Base-by-base conservation (phyloP, 2,329 filamentous ascomycete species). In the Cordyceps fumosorosea region DNA sequence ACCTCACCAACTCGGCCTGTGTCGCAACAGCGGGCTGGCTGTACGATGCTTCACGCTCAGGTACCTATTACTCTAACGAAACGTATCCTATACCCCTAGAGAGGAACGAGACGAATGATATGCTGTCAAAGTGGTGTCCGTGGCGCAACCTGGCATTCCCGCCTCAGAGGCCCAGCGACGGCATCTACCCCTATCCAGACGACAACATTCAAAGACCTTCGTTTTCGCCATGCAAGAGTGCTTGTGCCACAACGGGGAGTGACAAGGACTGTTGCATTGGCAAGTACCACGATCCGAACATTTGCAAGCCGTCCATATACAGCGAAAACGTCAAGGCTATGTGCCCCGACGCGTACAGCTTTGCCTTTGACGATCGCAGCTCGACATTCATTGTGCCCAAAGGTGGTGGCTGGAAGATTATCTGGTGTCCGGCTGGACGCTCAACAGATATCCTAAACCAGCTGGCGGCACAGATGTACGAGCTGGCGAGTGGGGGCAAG, bases 261-360 rank as follows among this genome's bases (percentile, higher is more conserved):
- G 82, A 87, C 26, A 75, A 81, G 67, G 89, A 93, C 72, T 96
- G 91, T 76, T 95, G 91, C 73, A 87, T 86, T 18, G 90, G 89
- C 51, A 73, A 81, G 14, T 89, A 88, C 74, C 80, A 87, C 69
- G 81, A 81, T 45, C 82, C 88, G 2, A 77, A 81, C 26, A 78
- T 79, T 55, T 95, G 90, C 76, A 77, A 80, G 63, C 86, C 88
- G 3, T 86, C 86, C 56, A 75, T 83, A 47, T 95, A 93, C 76
- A 86, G 87, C 66, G 83, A 78, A 63, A 79, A 80, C 12, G 89
- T 89, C 59, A 95, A 96, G 77, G 76, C 75, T 3, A 81, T 93
- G 14, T 96, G 91, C 71, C 90, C 91, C 0, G 91, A 96, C 74
- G 90, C 90, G 3, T 96, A 95, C 75, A 91, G 88, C 69, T 96